Conservation (phyloP, 345 rosid species). For the Heritiera fomes region DNA sequence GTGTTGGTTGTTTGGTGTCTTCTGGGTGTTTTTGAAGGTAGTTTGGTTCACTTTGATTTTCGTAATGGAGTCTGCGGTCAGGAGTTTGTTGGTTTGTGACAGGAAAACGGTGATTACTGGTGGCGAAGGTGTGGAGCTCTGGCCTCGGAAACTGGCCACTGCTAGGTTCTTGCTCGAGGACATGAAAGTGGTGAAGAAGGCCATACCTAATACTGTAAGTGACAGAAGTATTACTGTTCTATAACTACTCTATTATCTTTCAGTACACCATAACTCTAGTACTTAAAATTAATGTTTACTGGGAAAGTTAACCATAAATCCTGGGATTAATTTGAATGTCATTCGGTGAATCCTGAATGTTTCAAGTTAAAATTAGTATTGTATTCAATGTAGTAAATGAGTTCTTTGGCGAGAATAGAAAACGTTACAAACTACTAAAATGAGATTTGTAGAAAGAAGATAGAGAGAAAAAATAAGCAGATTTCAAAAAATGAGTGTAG, state of each 20-base stretch:
- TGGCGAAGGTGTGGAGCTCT: constrained; percentile 62
- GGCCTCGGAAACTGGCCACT: constrained; percentile 57
- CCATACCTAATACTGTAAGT: constrained; percentile 25
- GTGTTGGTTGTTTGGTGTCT: background rate
- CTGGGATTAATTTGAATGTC: no score
- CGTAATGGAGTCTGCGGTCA: constrained; percentile 33
- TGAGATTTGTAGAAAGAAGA: no score
- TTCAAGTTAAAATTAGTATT: no score
- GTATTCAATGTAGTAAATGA: no score
- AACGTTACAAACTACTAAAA: no score
- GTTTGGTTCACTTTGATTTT: constrained; percentile 41
- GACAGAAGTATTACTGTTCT: background rate
- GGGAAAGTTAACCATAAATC: no score
- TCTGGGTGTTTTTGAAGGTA: constrained; percentile 32
- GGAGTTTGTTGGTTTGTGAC: constrained; percentile 40
- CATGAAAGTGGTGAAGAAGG: constrained; percentile 50
- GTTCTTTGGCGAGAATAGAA: no score
- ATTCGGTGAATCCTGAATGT: no score
- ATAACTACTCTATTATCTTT: background rate
- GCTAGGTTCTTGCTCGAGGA: constrained; percentile 50
- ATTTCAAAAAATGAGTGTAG: no score
- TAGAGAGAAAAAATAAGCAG: no score
- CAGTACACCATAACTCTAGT: background rate
- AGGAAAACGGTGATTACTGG: constrained; percentile 44
- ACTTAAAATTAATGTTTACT: no score